Percentiles rank a stretch among this genome's conserved stretches.
These are phyloP conservation scores for Microdochium nivale DNA, from an alignment of 2,329 filamentous ascomycete species.

Conservation along the genomic window DNA sequence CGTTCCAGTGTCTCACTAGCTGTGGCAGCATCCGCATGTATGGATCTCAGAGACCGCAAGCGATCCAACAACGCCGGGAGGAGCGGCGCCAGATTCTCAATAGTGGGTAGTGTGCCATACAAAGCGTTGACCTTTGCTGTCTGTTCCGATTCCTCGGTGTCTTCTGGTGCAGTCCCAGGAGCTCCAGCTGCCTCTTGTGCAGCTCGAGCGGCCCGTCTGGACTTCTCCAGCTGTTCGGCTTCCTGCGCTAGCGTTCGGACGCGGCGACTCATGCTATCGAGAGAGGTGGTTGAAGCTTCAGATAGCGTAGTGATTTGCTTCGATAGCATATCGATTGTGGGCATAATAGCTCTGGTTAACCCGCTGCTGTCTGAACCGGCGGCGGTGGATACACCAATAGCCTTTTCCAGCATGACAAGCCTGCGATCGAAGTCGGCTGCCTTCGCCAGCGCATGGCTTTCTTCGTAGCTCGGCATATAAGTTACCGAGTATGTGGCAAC, in stretches of 20 bases:
- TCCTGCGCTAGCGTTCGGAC: conserved; percentile 65
- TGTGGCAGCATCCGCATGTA: conserved; percentile 80
- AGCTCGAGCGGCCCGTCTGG: conserved; percentile 51
- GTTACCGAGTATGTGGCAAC: conserved; percentile 53
- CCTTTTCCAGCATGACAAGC: conserved; percentile 68
- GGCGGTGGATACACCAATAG: conserved; percentile 66
- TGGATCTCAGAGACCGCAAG: conserved; percentile 69
- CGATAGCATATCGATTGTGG: conserved; percentile 71
- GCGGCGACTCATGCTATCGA: conserved; percentile 63
- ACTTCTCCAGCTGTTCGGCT: conserved; percentile 62
- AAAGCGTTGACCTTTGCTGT: conserved; percentile 83
- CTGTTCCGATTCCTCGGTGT: conserved; percentile 56
- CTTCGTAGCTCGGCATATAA: conserved; percentile 55
- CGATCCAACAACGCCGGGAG: conserved; percentile 80
- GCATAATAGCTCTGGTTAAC: conserved; percentile 63
- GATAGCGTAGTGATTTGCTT: conserved; percentile 71
- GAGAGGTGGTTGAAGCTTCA: conserved; percentile 60
- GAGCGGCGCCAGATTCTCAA: conserved; percentile 77
- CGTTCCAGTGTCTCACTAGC: conserved; percentile 70
- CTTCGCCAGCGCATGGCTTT: conserved; percentile 65
- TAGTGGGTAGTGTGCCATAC: conserved; percentile 80
- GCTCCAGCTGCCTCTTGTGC: conserved; percentile 50
- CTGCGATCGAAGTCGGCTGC: conserved; percentile 83
- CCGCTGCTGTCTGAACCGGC: conserved; percentile 51
- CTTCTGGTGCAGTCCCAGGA: conserved; percentile 30